Evolutionary conservation across 169 alveolate genomes (phyloP).

Genomic region (Sarcocystis neurona): DNA sequence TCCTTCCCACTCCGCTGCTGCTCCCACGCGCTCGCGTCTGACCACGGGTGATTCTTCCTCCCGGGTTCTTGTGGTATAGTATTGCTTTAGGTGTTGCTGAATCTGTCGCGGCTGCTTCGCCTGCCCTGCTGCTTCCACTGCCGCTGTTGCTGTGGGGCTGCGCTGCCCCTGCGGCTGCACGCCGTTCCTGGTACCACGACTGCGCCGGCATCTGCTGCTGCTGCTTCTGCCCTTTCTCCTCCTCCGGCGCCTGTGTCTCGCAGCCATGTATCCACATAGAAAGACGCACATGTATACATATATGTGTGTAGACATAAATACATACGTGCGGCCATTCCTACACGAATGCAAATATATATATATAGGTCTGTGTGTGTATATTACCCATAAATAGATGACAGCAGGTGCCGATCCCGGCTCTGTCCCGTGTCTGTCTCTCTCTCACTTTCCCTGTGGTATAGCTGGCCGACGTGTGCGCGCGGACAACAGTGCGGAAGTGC

Average conservation of each 20-base stretch:
- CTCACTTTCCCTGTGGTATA: not conserved
- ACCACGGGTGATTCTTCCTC: no score
- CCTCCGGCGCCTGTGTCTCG: not conserved
- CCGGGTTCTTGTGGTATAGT: not conserved
- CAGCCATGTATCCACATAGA: no score
- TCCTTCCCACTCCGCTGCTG: not conserved
- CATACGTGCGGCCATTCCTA: no score
- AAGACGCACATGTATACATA: not conserved
- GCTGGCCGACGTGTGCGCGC: no score
- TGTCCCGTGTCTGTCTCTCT: not conserved
- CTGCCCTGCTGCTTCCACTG: not conserved
- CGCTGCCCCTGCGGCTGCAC: no score
- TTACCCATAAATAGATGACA: not conserved
- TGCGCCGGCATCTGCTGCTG: no score
- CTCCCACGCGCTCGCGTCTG: not conserved
- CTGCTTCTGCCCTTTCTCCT: not conserved
- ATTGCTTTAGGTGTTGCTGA: not conserved
- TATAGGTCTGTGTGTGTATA: not conserved
- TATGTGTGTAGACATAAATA: not conserved
- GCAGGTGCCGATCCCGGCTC: not conserved
- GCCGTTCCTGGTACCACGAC: no score
- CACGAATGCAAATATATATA: no score
- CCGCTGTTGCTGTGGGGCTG: slow-evolving; percentile 26
- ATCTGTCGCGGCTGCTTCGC: not conserved
- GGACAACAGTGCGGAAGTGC: no score